Conservation (phyloP, 768 basidiomycete species). For the Lepiota subincarnata region DNA sequence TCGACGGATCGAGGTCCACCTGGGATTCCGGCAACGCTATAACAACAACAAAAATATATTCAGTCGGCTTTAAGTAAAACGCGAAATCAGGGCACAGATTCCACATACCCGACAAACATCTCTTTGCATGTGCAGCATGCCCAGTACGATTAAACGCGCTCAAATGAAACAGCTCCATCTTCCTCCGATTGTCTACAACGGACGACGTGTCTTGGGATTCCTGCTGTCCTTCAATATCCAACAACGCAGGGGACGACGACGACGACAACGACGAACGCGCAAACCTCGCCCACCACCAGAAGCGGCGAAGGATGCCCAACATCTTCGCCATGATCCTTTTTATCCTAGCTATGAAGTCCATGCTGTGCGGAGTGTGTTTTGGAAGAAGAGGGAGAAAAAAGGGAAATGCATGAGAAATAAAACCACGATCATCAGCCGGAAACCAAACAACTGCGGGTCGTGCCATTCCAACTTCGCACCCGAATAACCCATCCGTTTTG, state of each 20-base stretch:
- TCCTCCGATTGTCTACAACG: not conserved
- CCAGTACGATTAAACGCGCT: slow-evolving; percentile 38
- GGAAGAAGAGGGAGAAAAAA: not conserved
- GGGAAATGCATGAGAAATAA: not conserved
- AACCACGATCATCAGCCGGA: slow-evolving; percentile 23
- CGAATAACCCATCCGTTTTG: not conserved
- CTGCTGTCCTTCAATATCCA: not conserved
- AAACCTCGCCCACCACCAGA: slow-evolving; percentile 6
- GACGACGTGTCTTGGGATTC: not conserved
- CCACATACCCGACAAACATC: slow-evolving; percentile 57
- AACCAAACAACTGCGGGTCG: slow-evolving; percentile 13
- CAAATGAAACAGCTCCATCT: slow-evolving; percentile 15
- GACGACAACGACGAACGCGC: not conserved
- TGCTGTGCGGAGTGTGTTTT: not conserved
- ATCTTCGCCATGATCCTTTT: slow-evolving; percentile 4
- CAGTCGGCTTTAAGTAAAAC: not conserved
- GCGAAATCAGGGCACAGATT: not conserved
- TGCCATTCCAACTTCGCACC: not conserved
- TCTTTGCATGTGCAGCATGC: slow-evolving; percentile 62
- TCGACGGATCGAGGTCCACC: slow-evolving; percentile 66
- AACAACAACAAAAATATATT: not conserved
- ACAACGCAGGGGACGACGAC: not conserved
- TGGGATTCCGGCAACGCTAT: slow-evolving; percentile 63
- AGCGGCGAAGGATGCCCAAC: slow-evolving; percentile 2
- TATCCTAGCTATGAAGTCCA: slow-evolving; percentile 6